A percentile compares a stretch with the other conserved stretches of the same genome.
phyloP scores from a whole-genome alignment of 805 yeast genomes.

The Wickerhamomyces tratensis region DNA sequence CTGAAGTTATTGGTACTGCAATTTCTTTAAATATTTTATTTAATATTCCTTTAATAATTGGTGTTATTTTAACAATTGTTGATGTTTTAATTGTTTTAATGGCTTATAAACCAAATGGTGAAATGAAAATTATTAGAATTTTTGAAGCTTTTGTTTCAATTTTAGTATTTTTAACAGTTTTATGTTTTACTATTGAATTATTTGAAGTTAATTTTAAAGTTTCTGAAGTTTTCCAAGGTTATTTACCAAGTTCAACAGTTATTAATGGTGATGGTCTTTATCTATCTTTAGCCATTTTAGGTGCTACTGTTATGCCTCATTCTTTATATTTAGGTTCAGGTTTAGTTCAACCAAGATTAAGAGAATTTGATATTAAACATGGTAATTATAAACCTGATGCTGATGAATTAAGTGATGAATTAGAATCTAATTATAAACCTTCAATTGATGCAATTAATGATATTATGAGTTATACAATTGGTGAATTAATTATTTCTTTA shows the following conservation, averaged over 20 bases:
- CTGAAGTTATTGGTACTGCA: constrained; percentile 98
- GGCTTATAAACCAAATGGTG: constrained; percentile 83
- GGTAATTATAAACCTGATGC: constrained; percentile 45
- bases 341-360: constrained; percentile 74
- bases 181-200: constrained; percentile 76
- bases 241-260: constrained; percentile 41
- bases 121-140: constrained; percentile 63
- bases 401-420: constrained; percentile 22
- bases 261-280: constrained; percentile 61
- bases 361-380: constrained; percentile 62
- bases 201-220: constrained; percentile 49
- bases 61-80: constrained; percentile 75
- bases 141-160: constrained; percentile 78
- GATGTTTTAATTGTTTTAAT: constrained; percentile 80
- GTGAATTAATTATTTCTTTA: constrained; percentile 72
- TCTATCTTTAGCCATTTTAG: constrained; percentile 75
- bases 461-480: constrained; percentile 73
- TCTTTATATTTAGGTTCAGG: constrained; percentile 83
- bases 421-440: constrained; percentile 52
- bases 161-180: constrained; percentile 72
- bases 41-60: constrained; percentile 68
- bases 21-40: constrained; percentile 81
- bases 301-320: constrained; percentile 96
- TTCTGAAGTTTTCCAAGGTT: constrained; percentile 64
- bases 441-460: constrained; percentile 74